Conservation (phyloP, 2,329 filamentous ascomycete genomes). For the Verticillium nubilum region DNA sequence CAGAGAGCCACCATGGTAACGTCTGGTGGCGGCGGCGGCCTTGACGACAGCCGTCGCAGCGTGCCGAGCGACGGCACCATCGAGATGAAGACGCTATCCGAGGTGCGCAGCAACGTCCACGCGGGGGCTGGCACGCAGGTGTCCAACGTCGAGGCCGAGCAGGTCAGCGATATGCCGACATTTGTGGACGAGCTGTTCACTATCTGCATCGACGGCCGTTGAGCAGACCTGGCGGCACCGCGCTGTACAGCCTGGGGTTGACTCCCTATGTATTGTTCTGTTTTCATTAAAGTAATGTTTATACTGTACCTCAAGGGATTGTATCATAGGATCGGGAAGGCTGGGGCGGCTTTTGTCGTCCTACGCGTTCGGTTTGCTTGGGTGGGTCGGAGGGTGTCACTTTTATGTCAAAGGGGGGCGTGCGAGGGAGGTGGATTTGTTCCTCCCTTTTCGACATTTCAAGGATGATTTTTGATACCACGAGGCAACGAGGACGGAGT, state of each 20-base stretch:
- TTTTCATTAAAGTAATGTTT: neutral
- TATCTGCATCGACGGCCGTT: conserved; percentile 13
- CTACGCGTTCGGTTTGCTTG: neutral
- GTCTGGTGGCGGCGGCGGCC: neutral
- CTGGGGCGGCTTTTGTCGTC: neutral
- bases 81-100: conserved; percentile 20
- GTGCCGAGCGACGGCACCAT: conserved; percentile 10
- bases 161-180: conserved; percentile 25
- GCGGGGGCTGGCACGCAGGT: conserved; percentile 17
- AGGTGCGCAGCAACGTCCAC: conserved; percentile 13
- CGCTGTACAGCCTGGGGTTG: no score
- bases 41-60: conserved; percentile 3
- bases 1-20: conserved; percentile 9
- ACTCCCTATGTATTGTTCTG: neutral
- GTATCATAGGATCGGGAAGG: no score
- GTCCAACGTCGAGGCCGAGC: conserved; percentile 28
- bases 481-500: neutral
- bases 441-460: neutral
- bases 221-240: no score
- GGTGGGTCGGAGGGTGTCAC: neutral
- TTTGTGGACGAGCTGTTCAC: conserved; percentile 41
- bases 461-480: neutral
- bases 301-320: neutral
- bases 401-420: no score
- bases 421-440: neutral